Base-by-base conservation (phyloP, 73 alveolate genomes). In the Tetrahymena malaccensis region DNA sequence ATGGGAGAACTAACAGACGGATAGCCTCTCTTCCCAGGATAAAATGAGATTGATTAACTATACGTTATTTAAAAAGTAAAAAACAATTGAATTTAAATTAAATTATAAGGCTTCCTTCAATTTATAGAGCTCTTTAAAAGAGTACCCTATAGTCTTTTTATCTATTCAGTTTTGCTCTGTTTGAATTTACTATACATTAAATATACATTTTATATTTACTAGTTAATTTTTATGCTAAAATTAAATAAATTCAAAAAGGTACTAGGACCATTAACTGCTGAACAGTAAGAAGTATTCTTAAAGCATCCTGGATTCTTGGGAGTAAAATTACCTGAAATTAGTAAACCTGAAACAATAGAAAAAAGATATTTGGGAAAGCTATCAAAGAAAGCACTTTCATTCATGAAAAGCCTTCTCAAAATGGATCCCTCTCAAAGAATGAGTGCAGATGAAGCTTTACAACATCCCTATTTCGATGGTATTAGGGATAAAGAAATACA, bases 1-100 rank as follows among this genome's bases (percentile, higher is more conserved):
- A 97, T 98, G 99, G 99, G 99, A 34, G 99, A 98, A 85, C 95
- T 98, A 43, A 94, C 97, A 56, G 99, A 98, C 95, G 99, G 99
- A 21, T 93, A 97, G 70, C 99, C 99, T 85, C 84, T 98, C 43
- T 98, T 98, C 89, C 99, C 99, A 0, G 99, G 99, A 25, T 98
- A 98, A 57, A 93, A 97, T 84, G 99, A 98, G 55, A 97, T 98
- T 7, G 99, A 98, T 94, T 94, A 97, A 85, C 96, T 98, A 0
- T 98, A 43, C 85, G 85, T 94, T 16, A 98, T 97, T 43, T 94
- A 98, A 93, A 96, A 97, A 95, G 89, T 70, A 70, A 12, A 70
- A 40, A 40, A 40, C 7, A 4, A 37, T 3, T 37, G 7, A 40
- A 40, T 40, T 37, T 37, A 37, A 40, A 10, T 10, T 40, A 40